These are phyloP conservation scores for Hymenoscyphus fructigenus DNA, from an alignment of 2,329 filamentous ascomycete species.

Conservation along the genomic window DNA sequence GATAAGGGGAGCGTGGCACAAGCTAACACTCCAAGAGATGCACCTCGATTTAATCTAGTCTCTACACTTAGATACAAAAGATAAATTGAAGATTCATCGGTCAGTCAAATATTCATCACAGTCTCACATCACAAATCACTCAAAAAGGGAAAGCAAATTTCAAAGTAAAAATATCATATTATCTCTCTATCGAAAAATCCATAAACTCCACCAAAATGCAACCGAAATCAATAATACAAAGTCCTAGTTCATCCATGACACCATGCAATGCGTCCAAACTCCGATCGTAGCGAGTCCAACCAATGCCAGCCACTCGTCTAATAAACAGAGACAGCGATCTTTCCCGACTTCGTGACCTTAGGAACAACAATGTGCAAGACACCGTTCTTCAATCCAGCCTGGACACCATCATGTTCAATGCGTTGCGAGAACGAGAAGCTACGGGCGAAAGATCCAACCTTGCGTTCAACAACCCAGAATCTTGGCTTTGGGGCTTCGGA, in stretches of 20 bases:
- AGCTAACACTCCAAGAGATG: too few relatives aligned
- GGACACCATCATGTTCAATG: conserved; percentile 61
- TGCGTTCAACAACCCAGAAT: conserved; percentile 70
- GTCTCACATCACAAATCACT: too few relatives aligned
- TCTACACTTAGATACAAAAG: too few relatives aligned
- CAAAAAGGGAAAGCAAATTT: too few relatives aligned
- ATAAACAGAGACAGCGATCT: conserved; percentile 47
- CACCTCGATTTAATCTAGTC: too few relatives aligned
- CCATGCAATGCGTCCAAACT: background rate
- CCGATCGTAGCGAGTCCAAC: background rate
- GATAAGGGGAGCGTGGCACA: too few relatives aligned
- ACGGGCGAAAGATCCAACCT: conserved; percentile 64
- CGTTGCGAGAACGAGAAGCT: conserved; percentile 65
- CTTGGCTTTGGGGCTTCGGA: conserved; percentile 47
- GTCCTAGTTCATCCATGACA: background rate
- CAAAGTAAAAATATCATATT: too few relatives aligned
- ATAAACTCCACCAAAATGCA: too few relatives aligned
- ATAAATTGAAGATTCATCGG: too few relatives aligned
- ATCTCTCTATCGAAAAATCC: too few relatives aligned
- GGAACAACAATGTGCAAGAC: conserved; percentile 63
- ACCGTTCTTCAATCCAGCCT: conserved; percentile 62
- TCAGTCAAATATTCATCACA: too few relatives aligned
- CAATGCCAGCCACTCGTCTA: background rate
- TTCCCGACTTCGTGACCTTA: conserved; percentile 60
- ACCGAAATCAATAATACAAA: background rate